Conservation (phyloP, 2,329 filamentous ascomycete genomes). For the Penicillium sclerotiorum region DNA sequence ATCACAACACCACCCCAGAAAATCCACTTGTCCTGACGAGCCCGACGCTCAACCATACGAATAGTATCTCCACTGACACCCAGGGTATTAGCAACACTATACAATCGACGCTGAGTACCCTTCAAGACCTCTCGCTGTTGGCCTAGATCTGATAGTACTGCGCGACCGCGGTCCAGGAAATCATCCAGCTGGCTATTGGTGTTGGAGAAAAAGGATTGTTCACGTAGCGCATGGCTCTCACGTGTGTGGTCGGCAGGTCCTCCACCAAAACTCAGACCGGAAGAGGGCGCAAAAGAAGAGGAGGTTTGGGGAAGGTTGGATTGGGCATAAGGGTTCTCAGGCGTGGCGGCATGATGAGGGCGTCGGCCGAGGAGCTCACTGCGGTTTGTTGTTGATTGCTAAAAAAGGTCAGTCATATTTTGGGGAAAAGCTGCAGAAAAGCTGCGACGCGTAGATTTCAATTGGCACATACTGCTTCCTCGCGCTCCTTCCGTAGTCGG, state of each 20-base stretch:
- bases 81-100: constrained; percentile 90
- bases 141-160: constrained; percentile 84
- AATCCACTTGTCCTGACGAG: constrained; percentile 97
- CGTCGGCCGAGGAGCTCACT: constrained; percentile 82
- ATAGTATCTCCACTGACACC: constrained; percentile 96
- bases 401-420: constrained; percentile 10
- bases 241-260: constrained; percentile 62
- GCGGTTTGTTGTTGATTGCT: constrained; percentile 68
- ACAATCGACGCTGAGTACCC: constrained; percentile 85
- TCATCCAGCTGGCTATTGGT: constrained; percentile 89
- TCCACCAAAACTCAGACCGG: constrained; percentile 50
- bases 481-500: constrained; percentile 72
- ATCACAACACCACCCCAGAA: constrained; percentile 84
- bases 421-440: not conserved
- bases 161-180: constrained; percentile 86
- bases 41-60: constrained; percentile 89
- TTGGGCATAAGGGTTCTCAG: constrained; percentile 90
- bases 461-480: constrained; percentile 62
- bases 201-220: constrained; percentile 82
- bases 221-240: constrained; percentile 81
- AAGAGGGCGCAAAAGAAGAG: constrained; percentile 46
- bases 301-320: constrained; percentile 45
- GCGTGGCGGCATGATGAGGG: constrained; percentile 75
- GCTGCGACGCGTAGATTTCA: constrained; percentile 15
- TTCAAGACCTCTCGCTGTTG: constrained; percentile 94